Evolutionary conservation across 768 basidiomycete genomes (phyloP), one percentile per base, ranked within the genome.

Genomic region (Gautieria morchelliformis): DNA sequence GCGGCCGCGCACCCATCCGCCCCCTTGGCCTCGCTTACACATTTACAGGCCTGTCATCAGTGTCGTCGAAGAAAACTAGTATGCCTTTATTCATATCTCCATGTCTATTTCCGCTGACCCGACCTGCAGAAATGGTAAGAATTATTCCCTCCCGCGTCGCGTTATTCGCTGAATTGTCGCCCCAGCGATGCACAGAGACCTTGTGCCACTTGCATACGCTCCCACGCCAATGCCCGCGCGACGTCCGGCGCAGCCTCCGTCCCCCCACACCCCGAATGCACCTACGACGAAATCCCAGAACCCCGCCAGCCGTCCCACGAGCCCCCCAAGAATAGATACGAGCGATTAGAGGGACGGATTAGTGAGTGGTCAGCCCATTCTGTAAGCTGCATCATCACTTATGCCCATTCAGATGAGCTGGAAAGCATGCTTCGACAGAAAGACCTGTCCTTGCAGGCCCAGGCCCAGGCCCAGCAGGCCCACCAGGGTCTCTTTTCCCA

Each of bases 41-140:
- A 15, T 14, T 22, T 52, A 2, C 14, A 72, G 72, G 72, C 74
- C n/a, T 75, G 73, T 54, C 71, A 71, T 51, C 68, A 87, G 75
- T 89, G 87, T 65, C 83, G 87, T 41, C 75, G 81, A 61, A 78
- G 87, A 58, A 89, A 89, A 69, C 65, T 89, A 70, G 84, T 85
- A 63, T 68, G 82, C 66, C 45, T n/a, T 58, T 5, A 27, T 39
- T 40, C 19, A 33, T n/a, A 17, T 49, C 54, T 60, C 45, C 14
- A 40, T 24, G 27, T 52, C 35, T 33, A 52, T 39, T 37, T 55
- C 5, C 55, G 33, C 32, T 32, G 42, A 49, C 52, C 59, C 58
- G 58, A 22, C 53, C 10, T 47, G 30, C 35, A 83, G 83, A 84
- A 85, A 82, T 85, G 83, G 83, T 84, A 71, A 57, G 54, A 52